Evolutionary conservation across 2,329 filamentous ascomycete genomes (phyloP).

Genomic region (Fusarium staphyleae): DNA sequence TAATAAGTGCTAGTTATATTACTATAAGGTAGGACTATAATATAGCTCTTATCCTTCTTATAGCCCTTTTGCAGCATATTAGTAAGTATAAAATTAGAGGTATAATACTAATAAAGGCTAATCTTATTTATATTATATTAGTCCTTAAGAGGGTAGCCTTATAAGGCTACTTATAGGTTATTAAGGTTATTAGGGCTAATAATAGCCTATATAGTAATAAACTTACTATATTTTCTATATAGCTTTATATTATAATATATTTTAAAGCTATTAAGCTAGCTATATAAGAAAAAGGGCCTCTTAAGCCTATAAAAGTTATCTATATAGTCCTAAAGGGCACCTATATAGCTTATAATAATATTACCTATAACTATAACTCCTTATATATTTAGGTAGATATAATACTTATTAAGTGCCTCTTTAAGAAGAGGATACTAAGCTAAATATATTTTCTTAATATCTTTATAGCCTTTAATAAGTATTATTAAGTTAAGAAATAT

Average conservation of each 20-base stretch:
- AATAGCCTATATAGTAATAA: neutral
- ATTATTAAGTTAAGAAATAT: neutral
- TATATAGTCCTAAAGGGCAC: neutral
- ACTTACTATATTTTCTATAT: neutral
- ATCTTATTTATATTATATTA: neutral
- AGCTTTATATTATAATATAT: neutral
- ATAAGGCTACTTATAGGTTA: neutral
- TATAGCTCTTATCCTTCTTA: neutral
- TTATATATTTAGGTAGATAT: neutral
- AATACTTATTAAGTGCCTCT: neutral
- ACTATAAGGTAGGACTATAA: neutral
- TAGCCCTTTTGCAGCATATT: neutral
- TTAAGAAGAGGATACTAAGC: neutral
- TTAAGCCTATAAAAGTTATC: neutral
- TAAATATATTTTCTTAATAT: neutral
- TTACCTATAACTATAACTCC: neutral
- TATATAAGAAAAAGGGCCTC: neutral
- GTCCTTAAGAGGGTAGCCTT: neutral
- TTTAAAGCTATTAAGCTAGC: constrained; percentile 1
- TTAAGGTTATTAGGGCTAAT: too few species aligned
- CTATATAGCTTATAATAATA: neutral
- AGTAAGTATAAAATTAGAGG: neutral
- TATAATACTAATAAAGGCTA: neutral
- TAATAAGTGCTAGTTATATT: neutral
- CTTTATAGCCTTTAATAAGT: too few species aligned